Percentiles rank a stretch among this genome's conserved stretches.
These are phyloP conservation scores for Penicillium sp. DNA, from an alignment of 2,329 filamentous ascomycete genomes.

Conservation along the genomic window DNA sequence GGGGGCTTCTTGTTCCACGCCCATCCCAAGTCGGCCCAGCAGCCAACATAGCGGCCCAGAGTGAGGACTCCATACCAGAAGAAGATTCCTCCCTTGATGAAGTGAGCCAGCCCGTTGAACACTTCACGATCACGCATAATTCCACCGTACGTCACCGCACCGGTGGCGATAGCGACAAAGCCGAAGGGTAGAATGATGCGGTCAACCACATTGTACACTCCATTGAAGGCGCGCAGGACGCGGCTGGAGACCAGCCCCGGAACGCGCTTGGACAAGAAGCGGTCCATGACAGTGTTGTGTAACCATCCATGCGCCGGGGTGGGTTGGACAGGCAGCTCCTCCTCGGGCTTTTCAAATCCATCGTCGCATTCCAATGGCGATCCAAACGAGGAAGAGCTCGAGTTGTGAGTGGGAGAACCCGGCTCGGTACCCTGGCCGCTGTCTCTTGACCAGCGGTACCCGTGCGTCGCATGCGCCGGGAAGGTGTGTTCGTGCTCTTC, in stretches of 20 bases:
- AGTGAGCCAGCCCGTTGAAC: constrained; percentile 85
- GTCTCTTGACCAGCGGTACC: constrained; percentile 60
- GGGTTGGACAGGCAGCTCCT: constrained; percentile 40
- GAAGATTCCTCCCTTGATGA: constrained; percentile 91
- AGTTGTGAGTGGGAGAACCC: constrained; percentile 62
- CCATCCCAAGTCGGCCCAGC: constrained; percentile 88
- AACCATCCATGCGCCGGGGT: constrained; percentile 37
- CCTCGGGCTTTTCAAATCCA: constrained; percentile 43
- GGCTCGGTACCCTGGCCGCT: constrained; percentile 70
- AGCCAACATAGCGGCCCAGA: constrained; percentile 81
- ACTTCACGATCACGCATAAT: constrained; percentile 68
- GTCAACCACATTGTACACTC: constrained; percentile 64
- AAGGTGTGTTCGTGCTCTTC: constrained; percentile 47
- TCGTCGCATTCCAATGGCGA: constrained; percentile 42
- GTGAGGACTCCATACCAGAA: constrained; percentile 88
- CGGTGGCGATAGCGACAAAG: constrained; percentile 65
- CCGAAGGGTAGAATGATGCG: constrained; percentile 71
- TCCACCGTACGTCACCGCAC: constrained; percentile 70
- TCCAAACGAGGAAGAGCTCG: constrained; percentile 55
- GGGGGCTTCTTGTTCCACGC: constrained; percentile 82
- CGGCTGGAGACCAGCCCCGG: constrained; percentile 51
- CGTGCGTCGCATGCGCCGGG: constrained; percentile 29
- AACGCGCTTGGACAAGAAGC: constrained; percentile 50
- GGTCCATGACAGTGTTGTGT: constrained; percentile 42
- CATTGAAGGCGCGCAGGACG: constrained; percentile 52